Base-by-base conservation (phyloP, 1,139 yeast species). In the Pichia sp. region DNA sequence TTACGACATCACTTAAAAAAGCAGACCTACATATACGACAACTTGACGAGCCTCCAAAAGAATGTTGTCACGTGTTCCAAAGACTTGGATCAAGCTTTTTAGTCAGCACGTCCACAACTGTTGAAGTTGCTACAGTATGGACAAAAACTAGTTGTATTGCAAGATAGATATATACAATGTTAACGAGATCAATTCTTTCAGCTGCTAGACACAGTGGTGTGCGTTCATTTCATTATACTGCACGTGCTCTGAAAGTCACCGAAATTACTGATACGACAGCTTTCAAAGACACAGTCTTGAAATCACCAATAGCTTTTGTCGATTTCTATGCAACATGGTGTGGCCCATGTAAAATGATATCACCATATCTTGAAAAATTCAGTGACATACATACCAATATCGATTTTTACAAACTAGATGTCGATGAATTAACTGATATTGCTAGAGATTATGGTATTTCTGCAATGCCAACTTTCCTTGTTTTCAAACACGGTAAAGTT, bases 281-380 rank as follows among this genome's bases (percentile, higher is more conserved):
- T 52, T 78, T 79, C 58, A 63, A 67, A 30, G 65, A 64, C 23
- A 68, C 74, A 34, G 67, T 74, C 49, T 56, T 62, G 51, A 61
- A 69, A 59, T 66, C 68, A 49, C 74, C 81, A 46, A 65, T 81
- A 61, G 77, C 83, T 35, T 75, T 84, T 30, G 82, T 85, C 47
- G 95, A 86, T 62, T 86, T 84, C 62, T 81, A 74, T 58, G 96
- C 95, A 40, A 75, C 82, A 39, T 86, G 96, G 96, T 86, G 96
- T 67, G 95, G 91, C 42, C 96, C 96, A 34, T 86, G 96, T 68
- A 83, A 82, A 63, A 84, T 84, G 57, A 79, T 86, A 62, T 76
- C 89, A 26, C 96, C 96, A 45, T 63, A 78, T 51, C 66, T 85
- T 53, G 85, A 82, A 50, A 78, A 82, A 61, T 73, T 83, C 50